Conservation (phyloP, 441 rosid genomes). For the Brassica balearica region DNA sequence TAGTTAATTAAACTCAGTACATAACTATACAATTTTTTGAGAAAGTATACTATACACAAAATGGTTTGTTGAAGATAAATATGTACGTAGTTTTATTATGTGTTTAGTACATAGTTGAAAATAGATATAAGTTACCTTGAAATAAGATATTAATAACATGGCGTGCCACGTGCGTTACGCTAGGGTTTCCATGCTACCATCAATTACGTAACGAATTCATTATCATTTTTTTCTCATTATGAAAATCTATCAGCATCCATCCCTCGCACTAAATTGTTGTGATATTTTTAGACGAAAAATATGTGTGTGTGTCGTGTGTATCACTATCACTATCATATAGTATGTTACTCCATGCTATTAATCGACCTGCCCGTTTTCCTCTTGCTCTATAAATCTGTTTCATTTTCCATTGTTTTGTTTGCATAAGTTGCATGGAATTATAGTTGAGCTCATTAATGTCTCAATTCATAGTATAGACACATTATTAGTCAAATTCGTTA, state of each 20-base stretch:
- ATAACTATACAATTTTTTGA: neutral
- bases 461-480: neutral
- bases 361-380: conserved; percentile 5
- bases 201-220: conserved; percentile 37
- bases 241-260: conserved; percentile 30
- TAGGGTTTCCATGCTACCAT: conserved; percentile 49
- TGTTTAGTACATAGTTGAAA: conserved; percentile 8
- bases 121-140: conserved; percentile 23
- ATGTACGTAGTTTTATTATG: conserved; percentile 2
- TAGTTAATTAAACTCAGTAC: neutral
- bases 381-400: neutral
- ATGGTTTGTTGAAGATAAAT: neutral
- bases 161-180: conserved; percentile 41
- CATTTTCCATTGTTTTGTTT: conserved; percentile 4
- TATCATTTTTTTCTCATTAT: conserved; percentile 14
- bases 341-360: conserved; percentile 3
- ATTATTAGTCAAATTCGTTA: conserved; percentile 10
- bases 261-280: conserved; percentile 34
- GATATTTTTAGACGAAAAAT: conserved; percentile 16
- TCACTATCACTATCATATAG: neutral
- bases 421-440: neutral
- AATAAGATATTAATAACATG: conserved; percentile 40
- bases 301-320: neutral
- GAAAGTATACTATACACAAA: neutral
- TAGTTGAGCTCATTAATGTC: neutral